These are phyloP conservation scores for Fagopyrum tataricum DNA, from an alignment of 148 eudicot species.

Conservation along the genomic window DNA sequence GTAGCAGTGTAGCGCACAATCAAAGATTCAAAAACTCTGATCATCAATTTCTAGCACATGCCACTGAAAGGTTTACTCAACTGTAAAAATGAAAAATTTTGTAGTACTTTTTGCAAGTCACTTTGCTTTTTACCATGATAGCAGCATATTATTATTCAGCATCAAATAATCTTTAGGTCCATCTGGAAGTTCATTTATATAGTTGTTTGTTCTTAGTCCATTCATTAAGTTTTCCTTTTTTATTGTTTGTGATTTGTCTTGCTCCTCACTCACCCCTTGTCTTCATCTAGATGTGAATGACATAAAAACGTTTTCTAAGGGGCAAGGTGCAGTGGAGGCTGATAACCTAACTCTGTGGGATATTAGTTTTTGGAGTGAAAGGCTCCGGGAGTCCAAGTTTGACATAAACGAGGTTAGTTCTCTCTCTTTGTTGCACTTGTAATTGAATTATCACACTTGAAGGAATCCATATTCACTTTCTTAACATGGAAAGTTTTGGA, in stretches of 20 bases:
- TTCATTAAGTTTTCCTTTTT: neutral
- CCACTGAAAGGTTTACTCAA: neutral
- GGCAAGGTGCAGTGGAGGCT: slow-evolving; percentile 81
- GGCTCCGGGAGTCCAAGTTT: slow-evolving; percentile 91
- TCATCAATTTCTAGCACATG: neutral
- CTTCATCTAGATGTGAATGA: slow-evolving; percentile 71
- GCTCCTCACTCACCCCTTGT: slow-evolving; percentile 3
- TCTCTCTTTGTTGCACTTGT: neutral
- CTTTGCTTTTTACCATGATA: neutral
- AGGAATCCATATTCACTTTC: neutral
- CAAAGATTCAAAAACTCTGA: neutral
- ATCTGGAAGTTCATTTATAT: neutral
- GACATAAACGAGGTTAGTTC: slow-evolving; percentile 85
- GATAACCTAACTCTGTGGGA: slow-evolving; percentile 83
- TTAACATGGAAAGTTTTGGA: neutral
- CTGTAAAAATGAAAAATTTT: neutral
- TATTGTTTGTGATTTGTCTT: neutral
- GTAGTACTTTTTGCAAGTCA: neutral
- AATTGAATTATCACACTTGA: neutral
- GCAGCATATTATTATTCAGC: neutral
- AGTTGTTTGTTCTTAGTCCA: neutral
- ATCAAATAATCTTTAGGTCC: neutral
- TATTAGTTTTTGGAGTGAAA: slow-evolving; percentile 88
- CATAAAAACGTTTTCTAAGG: slow-evolving; percentile 57
- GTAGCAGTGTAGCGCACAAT: neutral